Base-by-base conservation (phyloP, 805 yeast genomes). In the Candida yuanshanica region DNA sequence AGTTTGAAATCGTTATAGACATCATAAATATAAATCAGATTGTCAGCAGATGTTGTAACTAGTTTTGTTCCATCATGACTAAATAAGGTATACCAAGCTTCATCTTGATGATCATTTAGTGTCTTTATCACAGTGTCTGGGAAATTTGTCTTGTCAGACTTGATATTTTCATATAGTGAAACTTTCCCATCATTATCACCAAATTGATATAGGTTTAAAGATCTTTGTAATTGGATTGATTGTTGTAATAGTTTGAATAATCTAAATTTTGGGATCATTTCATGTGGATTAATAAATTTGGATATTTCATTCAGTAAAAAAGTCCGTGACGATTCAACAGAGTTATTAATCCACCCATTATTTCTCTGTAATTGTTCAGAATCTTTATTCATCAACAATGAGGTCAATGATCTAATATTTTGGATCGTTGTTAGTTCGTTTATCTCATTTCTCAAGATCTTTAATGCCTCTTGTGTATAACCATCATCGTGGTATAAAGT, bases 21-120 rank as follows among this genome's bases (percentile, higher is more conserved):
- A 56, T 81, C 83, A 64, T 85, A 88, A 11, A 89, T 68, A 24
- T 77, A 63, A 27, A 86, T 69, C 20, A 71, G 66, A 7, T 77
- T 71, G 56, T 87, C 95, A 13, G 77, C 72, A 7, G 93, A 79
- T 0, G 90, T 83, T 1, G 90, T 75, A n/a, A 87, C 95, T 31
- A 90, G 64, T 48, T 68, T 79, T 46, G 70, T 72, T 3, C 96
- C 96, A 62, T 75, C 73, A 35, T 88, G 84, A 6, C 93, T 82
- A 55, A 86, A 89, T 43, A 75, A 75, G 12, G 83, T 70, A 55
- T 70, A 83, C 97, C 97, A 90, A 11, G 87, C 91, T 58, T 90
- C 95, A 54, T 81, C 78, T 1, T 64, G 59, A 53, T 85, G 93
- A 34, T 69, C 66, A 1, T 62, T 48, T 7, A 84, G 60, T 0